Base-by-base conservation (phyloP, 306 rosid species). In the Medicago arabica region DNA sequence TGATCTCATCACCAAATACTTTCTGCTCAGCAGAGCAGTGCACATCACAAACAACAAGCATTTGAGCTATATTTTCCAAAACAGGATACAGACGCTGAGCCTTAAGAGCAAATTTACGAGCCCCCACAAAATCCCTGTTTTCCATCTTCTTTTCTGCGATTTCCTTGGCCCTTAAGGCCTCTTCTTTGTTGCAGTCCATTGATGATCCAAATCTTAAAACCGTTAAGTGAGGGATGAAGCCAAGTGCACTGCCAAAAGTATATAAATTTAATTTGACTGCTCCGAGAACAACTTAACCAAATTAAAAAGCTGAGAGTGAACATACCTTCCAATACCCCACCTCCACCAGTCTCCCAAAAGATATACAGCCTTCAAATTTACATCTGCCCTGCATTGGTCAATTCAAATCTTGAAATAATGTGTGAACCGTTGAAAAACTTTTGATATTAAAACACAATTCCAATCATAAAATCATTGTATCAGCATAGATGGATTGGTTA, bases 101-200 rank as follows among this genome's bases (percentile, higher is more conserved):
- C 88, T 87, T 90, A 61, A 87, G 78, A 76, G 83, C 89, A 63
- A 89, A 21, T 75, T 92, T 95, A 50, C 89, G 97, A 23, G 99
- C 99, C 71, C 86, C 97, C 0, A 2, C 53, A 70, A 86, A 95
- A 84, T 95, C 97, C 82, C 80, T 90, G 85, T 59, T 84, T 76
- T 81, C 86, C 97, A 95, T 89, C 87, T 84, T 92, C 85, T 83
- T 84, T 86, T 86, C 91, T 69, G 97, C 97, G 71, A 90, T 82
- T 40, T 25, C 82, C 87, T 75, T 95, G 81, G 97, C 93, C 92
- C 91, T 92, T 80, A 89, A 14, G 85, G 99, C 99, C 91, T 95
- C 99, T 81, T 95, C 97, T 79, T 84, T 95, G 76, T 95, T 92
- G 85, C 97, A 95, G 75, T 92, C 97, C 99, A 95, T 95, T 43